Evolutionary conservation across 768 basidiomycete genomes (phyloP), one percentile per base, ranked within the genome.

Genomic region (Suillus ampliporus): DNA sequence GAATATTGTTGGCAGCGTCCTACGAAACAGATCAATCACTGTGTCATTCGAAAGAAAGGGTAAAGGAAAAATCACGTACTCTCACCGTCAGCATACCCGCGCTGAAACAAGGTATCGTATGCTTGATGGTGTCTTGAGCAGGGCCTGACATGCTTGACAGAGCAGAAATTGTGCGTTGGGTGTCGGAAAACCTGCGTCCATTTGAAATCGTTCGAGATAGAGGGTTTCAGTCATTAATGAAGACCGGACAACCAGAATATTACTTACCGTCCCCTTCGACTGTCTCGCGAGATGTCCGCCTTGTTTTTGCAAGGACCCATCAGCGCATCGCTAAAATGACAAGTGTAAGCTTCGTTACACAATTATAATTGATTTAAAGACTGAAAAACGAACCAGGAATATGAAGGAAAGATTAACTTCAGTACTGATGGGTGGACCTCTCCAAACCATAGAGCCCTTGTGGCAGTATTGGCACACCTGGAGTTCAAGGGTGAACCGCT

Each of bases 361-460:
- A 8, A 43, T 43, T 43, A 19, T 43, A 19, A 14, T 41, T 44
- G 3, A 17, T 26, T 26, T 28, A 46, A 46, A 44, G 34, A 58
- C 21, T 13, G 14, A 26, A 28, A 58, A 17, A 43, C 17, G 17
- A n/a, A 58, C 43, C 53, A 61, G 56, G 69, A 65, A 31, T 28
- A 56, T 59, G 60, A 71, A 0, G 75, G 77, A 2, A 44, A 58
- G 0, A 41, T 81, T 2, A 76, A 64, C 60, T 78, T 79, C 53
- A 68, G 68, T 0, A 76, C 76, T 1, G 77, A 82, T 65, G 69
- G 71, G 0, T 82, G 79, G 79, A 78, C 76, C 0, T 76, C 75
- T 0, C 74, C 76, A 0, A 80, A 80, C 57, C 73, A 79, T 48
- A 61, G 70, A 5, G 75, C 74, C 0, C 77, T 68, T 48, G 60